Percentiles rank a stretch among this genome's conserved stretches.
Conservation (phyloP, 495 filamentous ascomycete genomes). For the Aspergillus heteromorphus region DNA sequence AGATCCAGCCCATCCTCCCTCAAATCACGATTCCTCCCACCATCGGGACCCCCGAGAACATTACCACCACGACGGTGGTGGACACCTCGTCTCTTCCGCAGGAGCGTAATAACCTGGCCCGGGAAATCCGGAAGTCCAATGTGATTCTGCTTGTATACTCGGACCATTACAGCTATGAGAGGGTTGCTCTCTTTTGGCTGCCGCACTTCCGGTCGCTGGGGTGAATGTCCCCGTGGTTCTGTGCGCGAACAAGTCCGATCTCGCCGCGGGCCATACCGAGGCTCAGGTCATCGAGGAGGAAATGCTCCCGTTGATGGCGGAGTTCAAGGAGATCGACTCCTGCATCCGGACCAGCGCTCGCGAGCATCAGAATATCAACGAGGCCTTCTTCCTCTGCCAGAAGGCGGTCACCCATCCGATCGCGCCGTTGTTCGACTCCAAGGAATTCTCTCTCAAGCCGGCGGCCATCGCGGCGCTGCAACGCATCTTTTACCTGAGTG, state of each 20-base stretch:
- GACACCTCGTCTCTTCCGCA: slow-evolving; percentile 95
- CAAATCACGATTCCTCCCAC: slow-evolving; percentile 89
- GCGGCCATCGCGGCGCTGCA: slow-evolving; percentile 79
- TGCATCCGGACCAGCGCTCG: slow-evolving; percentile 93
- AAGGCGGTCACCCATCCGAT: slow-evolving; percentile 98
- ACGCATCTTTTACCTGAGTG: slow-evolving; percentile 90
- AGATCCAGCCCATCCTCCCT: slow-evolving; percentile 90
- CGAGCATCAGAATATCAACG: slow-evolving; percentile 92
- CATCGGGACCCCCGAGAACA: slow-evolving; percentile 86
- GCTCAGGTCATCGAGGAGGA: slow-evolving; percentile 87
- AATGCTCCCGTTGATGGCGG: slow-evolving; percentile 97
- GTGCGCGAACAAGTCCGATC: slow-evolving; percentile 94
- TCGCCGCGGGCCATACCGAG: slow-evolving; percentile 62
- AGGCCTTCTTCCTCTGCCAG: slow-evolving; percentile 95
- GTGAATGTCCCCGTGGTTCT: slow-evolving; percentile 98
- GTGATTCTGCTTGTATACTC: slow-evolving; percentile 97
- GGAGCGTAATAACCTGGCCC: slow-evolving; percentile 78
- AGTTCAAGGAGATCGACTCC: slow-evolving; percentile 98
- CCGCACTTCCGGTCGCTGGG: slow-evolving; percentile 90
- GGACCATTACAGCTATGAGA: slow-evolving; percentile 97
- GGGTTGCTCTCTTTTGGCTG: slow-evolving; percentile 95
- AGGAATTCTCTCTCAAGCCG: slow-evolving; percentile 83
- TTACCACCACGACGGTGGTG: slow-evolving; percentile 90
- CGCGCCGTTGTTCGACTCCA: slow-evolving; percentile 92
- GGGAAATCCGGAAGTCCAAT: slow-evolving; percentile 93